Base-by-base conservation (phyloP, 306 rosid species). In the Datisca glomerata region DNA sequence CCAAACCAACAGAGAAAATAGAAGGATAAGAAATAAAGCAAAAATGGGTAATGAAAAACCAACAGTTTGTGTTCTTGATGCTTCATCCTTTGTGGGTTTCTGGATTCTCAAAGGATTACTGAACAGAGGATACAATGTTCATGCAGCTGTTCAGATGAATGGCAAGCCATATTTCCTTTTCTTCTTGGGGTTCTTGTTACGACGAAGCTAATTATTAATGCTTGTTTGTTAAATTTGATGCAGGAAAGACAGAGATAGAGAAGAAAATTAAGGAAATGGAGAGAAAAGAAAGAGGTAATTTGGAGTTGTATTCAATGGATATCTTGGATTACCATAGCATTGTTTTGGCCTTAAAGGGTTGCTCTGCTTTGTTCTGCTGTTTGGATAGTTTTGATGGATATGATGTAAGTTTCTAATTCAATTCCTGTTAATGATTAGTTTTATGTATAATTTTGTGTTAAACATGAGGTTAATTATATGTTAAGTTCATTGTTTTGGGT, bases 11-110 rank as follows among this genome's bases (percentile, higher is more conserved):
- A n/a, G n/a, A n/a, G n/a, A n/a, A n/a, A 17, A 21, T 12, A 31
- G 7, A 34, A 2, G 5, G 14, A 41, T 19, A 42, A 14, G 19
- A 29, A 25, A 5, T 35, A 1, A 3, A 7, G 31, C 35, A 7
- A 27, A 10, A 64, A 70, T 70, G 72, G 64, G 55, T 6, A 42
- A 0, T 16, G 24, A 12, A 24, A 64, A 41, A 37, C 62, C 60
- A 7, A 14, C 15, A 14, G 57, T 60, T 28, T 70, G 76, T 25
- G 76, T 70, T 55, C 65, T 70, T 27, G 76, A 64, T 41, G 72
- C 76, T 12, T 70, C 76, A 24, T 50, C 54, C 41, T 70, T 64
- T 17, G 72, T 70, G 17, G 76, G 76, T n/a, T 70, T 70, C 16
- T 65, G 76, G 76, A 53, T 70, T 24, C 55, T 66, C 33, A 64